Evolutionary conservation across 2,329 filamentous ascomycete species (phyloP).

Genomic region (Bipolaris bicolor): DNA sequence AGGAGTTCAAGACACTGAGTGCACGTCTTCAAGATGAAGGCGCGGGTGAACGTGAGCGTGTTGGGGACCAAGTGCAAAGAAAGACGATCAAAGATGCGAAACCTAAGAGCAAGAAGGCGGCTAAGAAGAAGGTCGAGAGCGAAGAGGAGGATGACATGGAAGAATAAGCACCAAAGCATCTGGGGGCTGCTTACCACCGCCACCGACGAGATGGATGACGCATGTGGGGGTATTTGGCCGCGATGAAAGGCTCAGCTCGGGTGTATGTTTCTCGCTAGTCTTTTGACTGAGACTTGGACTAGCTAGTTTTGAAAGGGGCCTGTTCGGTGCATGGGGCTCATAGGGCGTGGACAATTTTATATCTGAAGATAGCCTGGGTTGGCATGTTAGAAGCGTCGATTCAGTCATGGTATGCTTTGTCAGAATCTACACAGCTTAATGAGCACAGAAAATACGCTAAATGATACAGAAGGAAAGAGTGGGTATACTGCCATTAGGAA

Average conservation of each 20-base stretch:
- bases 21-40: slow-evolving; percentile 71
- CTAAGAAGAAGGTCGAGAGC: slow-evolving; percentile 26
- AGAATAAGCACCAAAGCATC: slow-evolving; percentile 7
- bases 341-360: neutral
- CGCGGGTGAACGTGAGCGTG: slow-evolving; percentile 71
- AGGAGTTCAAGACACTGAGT: slow-evolving; percentile 73
- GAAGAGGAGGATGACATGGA: slow-evolving; percentile 30
- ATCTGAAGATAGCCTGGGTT: neutral
- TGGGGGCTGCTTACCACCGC: neutral
- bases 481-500: neutral
- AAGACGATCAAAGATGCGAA: slow-evolving; percentile 26
- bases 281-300: neutral
- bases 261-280: neutral
- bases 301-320: neutral
- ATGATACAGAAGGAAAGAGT: neutral
- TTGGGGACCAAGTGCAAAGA: slow-evolving; percentile 71
- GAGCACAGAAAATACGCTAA: neutral
- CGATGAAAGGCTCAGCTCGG: neutral
- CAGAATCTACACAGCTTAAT: neutral
- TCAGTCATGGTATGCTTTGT: neutral
- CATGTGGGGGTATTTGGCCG: neutral
- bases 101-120: slow-evolving; percentile 22
- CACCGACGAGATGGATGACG: slow-evolving; percentile 4
- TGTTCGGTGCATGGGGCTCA: neutral
- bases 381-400: neutral